A percentile compares a stretch with the other conserved stretches of the same genome.
These are phyloP conservation scores for Elasticomyces elasticus DNA, from an alignment of 495 filamentous ascomycete genomes.

Conservation along the genomic window DNA sequence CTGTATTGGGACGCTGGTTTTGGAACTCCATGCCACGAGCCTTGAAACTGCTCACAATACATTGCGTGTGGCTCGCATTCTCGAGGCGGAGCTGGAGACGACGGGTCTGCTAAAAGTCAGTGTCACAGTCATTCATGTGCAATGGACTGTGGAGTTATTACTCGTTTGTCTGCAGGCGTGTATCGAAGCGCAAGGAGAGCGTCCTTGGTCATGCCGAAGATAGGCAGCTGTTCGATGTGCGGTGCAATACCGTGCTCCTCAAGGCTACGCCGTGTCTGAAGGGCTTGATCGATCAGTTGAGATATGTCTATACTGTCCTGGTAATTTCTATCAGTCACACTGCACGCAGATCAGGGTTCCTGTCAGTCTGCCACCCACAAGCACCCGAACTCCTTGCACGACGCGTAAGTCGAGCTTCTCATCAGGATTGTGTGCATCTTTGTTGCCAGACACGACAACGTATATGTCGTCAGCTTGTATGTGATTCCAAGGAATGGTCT, in stretches of 20 bases:
- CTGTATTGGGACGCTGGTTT: conserved; percentile 7
- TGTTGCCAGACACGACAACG: conserved; percentile 10
- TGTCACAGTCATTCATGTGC: background rate
- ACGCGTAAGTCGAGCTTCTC: conserved; percentile 9
- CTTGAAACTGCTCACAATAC: conserved; percentile 8
- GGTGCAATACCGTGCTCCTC: conserved; percentile 1
- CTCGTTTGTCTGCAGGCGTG: conserved; percentile 4
- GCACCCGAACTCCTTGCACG: conserved; percentile 5
- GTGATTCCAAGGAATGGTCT: conserved; percentile 26
- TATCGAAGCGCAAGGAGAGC: conserved; percentile 13
- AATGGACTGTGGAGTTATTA: background rate
- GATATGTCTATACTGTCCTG: conserved; percentile 18
- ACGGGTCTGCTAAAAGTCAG: conserved; percentile 7
- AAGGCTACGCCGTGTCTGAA: background rate
- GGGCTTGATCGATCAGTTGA: conserved; percentile 4
- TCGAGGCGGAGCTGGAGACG: conserved; percentile 17
- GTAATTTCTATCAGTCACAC: background rate
- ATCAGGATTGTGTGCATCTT: background rate
- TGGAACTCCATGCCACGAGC: conserved; percentile 16
- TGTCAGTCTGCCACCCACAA: too few relatives aligned
- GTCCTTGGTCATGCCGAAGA: conserved; percentile 20
- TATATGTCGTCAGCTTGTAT: conserved; percentile 8
- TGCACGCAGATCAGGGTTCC: too few relatives aligned
- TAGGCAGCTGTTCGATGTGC: conserved; percentile 14
- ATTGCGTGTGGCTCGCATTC: background rate